phyloP scores from a whole-genome alignment of 148 eudicot species.

The Hydrangea macrophylla region DNA sequence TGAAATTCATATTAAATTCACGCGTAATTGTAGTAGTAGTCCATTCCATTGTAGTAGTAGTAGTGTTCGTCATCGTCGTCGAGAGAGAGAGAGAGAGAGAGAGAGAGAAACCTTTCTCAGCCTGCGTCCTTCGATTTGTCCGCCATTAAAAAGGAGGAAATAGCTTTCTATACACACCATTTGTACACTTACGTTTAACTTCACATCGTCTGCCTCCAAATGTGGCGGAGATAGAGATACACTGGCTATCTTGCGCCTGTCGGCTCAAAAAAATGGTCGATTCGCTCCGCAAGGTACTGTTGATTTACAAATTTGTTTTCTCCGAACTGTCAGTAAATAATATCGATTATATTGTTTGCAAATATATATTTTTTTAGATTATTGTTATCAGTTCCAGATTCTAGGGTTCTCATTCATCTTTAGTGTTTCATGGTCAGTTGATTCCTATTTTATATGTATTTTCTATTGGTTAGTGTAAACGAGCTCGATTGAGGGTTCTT shows the following conservation, averaged over 20 bases:
- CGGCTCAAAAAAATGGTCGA: constrained; percentile 16
- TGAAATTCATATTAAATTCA: constrained; percentile 52
- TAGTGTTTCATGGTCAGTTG: background rate
- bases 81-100: constrained; percentile 8
- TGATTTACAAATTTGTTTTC: background rate
- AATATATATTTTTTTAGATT: constrained; percentile 9
- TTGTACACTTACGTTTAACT: background rate
- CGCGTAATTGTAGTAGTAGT: constrained; percentile 49
- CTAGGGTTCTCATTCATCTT: constrained; percentile 14
- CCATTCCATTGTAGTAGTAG: too few relatives aligned
- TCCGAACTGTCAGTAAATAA: background rate
- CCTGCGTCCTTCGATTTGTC: constrained; percentile 9
- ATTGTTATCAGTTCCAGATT: constrained; percentile 17
- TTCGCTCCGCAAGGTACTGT: constrained; percentile 19
- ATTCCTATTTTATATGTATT: too few relatives aligned
- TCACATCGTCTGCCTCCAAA: constrained; percentile 10
- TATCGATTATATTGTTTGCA: background rate
- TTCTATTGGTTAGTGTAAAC: background rate
- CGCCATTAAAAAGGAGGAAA: constrained; percentile 1
- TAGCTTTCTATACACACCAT: background rate
- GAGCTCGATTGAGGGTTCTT: constrained; percentile 7
- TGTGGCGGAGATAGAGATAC: constrained; percentile 25
- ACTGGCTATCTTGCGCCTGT: constrained; percentile 11
- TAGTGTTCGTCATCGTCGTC: constrained; percentile 13
- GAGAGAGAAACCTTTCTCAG: background rate